Percentiles rank a stretch among this genome's conserved stretches.
These are phyloP conservation scores for Adansonia digitata DNA, from an alignment of 345 rosid genomes.

Conservation along the genomic window DNA sequence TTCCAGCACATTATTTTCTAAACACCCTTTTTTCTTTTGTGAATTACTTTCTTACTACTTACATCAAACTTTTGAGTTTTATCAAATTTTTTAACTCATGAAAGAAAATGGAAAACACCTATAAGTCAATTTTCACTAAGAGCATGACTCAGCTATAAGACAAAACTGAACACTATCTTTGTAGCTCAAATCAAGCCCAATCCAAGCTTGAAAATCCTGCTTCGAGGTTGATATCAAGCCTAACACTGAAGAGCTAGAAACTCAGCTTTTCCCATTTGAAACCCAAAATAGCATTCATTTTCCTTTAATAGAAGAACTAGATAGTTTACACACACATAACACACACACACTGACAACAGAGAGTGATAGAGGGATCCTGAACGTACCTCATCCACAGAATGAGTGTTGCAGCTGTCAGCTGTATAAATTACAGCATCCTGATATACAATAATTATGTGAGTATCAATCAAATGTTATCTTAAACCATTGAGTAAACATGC, in stretches of 20 bases:
- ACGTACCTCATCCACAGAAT: constrained; percentile 85
- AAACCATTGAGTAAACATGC: background rate
- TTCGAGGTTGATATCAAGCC: background rate
- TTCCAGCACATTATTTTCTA: background rate
- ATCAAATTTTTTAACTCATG: background rate
- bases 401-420: constrained; percentile 76
- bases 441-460: constrained; percentile 13
- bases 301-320: background rate
- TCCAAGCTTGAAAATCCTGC: background rate
- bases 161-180: background rate
- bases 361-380: background rate
- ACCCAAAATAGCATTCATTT: background rate
- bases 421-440: constrained; percentile 89
- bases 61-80: background rate
- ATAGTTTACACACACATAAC: background rate
- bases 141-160: background rate
- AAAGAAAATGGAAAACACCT: background rate
- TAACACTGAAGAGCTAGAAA: background rate
- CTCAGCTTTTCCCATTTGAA: background rate
- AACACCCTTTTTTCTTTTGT: background rate
- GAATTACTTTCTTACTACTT: background rate
- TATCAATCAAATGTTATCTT: constrained; percentile 2
- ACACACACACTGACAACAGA: no score
- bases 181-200: background rate
- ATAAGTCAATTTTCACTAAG: background rate